Evolutionary conservation across 371 early-diverging fungal genomes (phyloP).

Genomic region (Mucor ambiguus): DNA sequence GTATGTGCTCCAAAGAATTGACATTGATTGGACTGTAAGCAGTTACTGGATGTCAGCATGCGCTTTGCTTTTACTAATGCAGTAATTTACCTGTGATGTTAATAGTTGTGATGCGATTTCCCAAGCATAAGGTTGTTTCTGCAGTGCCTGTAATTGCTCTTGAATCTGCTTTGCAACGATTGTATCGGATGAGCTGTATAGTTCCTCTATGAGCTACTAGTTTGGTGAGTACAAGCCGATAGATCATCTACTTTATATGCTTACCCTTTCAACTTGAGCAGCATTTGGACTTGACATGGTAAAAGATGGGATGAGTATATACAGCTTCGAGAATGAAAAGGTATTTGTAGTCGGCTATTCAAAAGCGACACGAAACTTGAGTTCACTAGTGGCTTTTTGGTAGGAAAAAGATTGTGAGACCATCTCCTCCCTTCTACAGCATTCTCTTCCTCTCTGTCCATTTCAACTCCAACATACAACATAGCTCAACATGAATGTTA

Average conservation of each 20-base stretch:
- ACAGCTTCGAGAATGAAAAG: neutral
- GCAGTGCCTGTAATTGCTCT: constrained; percentile 69
- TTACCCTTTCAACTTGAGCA: constrained; percentile 24
- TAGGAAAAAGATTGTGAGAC: constrained; percentile 1
- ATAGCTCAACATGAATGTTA: constrained; percentile 56
- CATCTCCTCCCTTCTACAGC: neutral
- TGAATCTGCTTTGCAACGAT: constrained; percentile 58
- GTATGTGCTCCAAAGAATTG: constrained; percentile 89
- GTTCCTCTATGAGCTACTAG: constrained; percentile 36
- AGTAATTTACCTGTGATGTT: constrained; percentile 45
- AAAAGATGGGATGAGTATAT: neutral
- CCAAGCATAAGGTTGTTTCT: constrained; percentile 77
- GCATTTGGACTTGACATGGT: constrained; percentile 13
- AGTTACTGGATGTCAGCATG: neutral
- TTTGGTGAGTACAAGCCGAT: neutral
- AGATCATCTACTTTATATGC: neutral
- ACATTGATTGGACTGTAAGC: constrained; percentile 59
- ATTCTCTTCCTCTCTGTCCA: constrained; percentile 13
- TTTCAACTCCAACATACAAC: neutral
- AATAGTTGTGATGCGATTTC: constrained; percentile 70
- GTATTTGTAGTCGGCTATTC: neutral
- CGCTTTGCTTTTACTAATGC: neutral
- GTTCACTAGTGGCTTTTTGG: constrained; percentile 1
- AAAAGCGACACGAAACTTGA: constrained; percentile 6
- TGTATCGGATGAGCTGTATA: constrained; percentile 53